Conservation (phyloP, 2,329 filamentous ascomycete species). For the Scedosporium aurantiacum region DNA sequence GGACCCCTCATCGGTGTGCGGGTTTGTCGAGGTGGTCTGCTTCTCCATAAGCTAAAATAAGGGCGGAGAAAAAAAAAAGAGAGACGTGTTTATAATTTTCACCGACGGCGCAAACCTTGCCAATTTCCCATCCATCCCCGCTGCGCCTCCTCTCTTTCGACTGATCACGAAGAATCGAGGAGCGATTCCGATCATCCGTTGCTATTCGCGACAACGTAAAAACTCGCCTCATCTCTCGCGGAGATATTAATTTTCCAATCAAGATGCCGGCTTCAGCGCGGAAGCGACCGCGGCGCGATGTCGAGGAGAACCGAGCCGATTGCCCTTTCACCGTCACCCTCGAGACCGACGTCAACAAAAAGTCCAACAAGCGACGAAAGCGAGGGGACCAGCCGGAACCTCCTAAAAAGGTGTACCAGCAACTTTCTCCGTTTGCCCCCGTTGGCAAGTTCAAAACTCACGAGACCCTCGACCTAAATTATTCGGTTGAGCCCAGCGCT, state of each 20-base stretch:
- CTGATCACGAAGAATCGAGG: too few relatives aligned
- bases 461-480: constrained; percentile 44
- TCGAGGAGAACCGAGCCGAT: constrained; percentile 42
- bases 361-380: constrained; percentile 36
- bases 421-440: constrained; percentile 43
- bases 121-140: too few relatives aligned
- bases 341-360: constrained; percentile 24
- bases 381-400: constrained; percentile 28
- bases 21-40: too few relatives aligned
- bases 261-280: constrained; percentile 11
- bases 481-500: constrained; percentile 39
- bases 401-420: constrained; percentile 32
- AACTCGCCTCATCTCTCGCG: too few relatives aligned
- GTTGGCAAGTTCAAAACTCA: constrained; percentile 42
- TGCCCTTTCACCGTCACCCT: constrained; percentile 40
- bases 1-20: too few relatives aligned
- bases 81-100: too few relatives aligned
- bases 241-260: background rate
- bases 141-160: too few relatives aligned
- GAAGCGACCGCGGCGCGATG: constrained; percentile 39
- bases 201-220: too few relatives aligned
- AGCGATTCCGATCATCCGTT: too few relatives aligned
- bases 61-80: too few relatives aligned
- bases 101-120: too few relatives aligned
- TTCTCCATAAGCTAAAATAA: too few relatives aligned